Base-by-base conservation (phyloP, 345 rosid species). In the Pistacia vera region DNA sequence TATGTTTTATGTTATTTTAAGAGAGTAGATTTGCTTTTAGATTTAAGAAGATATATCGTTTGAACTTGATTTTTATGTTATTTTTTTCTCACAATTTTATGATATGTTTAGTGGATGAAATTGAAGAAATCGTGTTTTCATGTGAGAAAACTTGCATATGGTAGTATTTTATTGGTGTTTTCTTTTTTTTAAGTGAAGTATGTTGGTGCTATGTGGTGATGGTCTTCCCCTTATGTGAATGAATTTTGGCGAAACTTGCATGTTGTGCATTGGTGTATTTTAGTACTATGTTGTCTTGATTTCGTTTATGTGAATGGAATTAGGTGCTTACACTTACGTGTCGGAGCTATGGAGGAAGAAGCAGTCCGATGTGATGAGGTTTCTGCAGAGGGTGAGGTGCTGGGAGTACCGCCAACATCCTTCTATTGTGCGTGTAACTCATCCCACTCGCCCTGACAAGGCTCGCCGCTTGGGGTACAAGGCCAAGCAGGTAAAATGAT, bases 331-430 rank as follows among this genome's bases (percentile, higher is more conserved):
- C 90, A 93, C 85, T 87, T 95, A 95, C 82, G 97, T 95, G 52
- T 92, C 97, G 44, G 99, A 95, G 92, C 84, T 95, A 92, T 95
- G 98, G 97, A 93, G 98, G 94, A 97, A 91, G 96, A 97, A 97
- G 86, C 98, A 94, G 69, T 97, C 99, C 13, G 99, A 97, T 86
- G 98, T 94, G 60, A 97, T 97, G 99, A 89, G 99, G 84, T 94
- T 97, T 75, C 36, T 94, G 76, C 98, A 91, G 90, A 91, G 99
- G 87, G 95, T 96, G 58, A 96, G 99, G 90, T 96, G 99, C 80
- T 96, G 99, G 99, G 98, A 94, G 85, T 97, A 97, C 79, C 89
- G 98, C 13, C 99, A 97, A 68, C 97, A 90, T 75, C 97, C 99
- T 57, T 94, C 99, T 1, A 97, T 97, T 44, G 98, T 97, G 36